Evolutionary conservation across 1,139 yeast species (phyloP).

Genomic region (Yamadazyma epiphylla): DNA sequence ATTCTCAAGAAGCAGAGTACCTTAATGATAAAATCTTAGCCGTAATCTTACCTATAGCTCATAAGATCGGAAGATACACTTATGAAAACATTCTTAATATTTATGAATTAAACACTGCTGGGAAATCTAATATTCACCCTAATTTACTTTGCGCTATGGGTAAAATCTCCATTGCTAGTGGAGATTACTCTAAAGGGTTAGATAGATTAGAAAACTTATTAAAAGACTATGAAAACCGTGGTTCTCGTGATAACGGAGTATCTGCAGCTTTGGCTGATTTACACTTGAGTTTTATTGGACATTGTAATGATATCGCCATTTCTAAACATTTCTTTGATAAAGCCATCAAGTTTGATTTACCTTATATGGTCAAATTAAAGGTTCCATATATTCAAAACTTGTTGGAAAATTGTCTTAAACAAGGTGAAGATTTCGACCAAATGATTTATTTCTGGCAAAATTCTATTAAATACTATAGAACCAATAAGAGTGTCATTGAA

Average conservation of each 20-base stretch:
- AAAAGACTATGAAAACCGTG: slow-evolving; percentile 20
- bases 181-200: slow-evolving; percentile 38
- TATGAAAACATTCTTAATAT: slow-evolving; percentile 52
- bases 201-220: slow-evolving; percentile 39
- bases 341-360: slow-evolving; percentile 64
- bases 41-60: slow-evolving; percentile 66
- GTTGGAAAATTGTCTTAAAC: slow-evolving; percentile 58
- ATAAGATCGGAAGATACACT: slow-evolving; percentile 54
- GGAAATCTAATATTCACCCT: slow-evolving; percentile 17
- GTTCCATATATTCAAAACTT: slow-evolving; percentile 72
- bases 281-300: slow-evolving; percentile 78
- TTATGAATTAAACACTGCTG: slow-evolving; percentile 31
- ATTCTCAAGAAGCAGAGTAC: slow-evolving; percentile 24
- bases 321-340: slow-evolving; percentile 73
- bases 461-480: slow-evolving; percentile 55
- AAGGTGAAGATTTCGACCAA: slow-evolving; percentile 54
- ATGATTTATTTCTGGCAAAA: slow-evolving; percentile 63
- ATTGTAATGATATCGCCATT: slow-evolving; percentile 67
- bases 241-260: slow-evolving; percentile 10
- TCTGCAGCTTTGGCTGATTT: slow-evolving; percentile 42
- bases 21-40: slow-evolving; percentile 63
- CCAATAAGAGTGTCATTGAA: slow-evolving; percentile 21
- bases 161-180: slow-evolving; percentile 36
- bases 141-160: slow-evolving; percentile 37
- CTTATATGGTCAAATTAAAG: slow-evolving; percentile 68